Percentiles rank a stretch among this genome's conserved stretches.
Conservation (phyloP, 2,329 filamentous ascomycete genomes). For the Botrytis byssoidea region DNA sequence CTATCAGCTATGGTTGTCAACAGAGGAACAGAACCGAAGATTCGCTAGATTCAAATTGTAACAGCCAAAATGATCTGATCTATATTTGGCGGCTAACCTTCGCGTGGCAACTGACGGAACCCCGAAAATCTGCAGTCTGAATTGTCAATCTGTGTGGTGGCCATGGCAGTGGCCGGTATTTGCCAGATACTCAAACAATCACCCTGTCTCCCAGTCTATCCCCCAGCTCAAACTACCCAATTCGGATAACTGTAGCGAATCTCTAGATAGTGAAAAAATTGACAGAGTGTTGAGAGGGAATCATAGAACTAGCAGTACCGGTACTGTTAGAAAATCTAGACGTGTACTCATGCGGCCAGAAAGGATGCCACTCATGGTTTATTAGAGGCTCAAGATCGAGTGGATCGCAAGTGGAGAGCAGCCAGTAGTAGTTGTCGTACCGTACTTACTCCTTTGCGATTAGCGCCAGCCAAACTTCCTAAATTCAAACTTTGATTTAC, state of each 20-base stretch:
- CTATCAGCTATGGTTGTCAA: background rate
- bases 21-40: too few relatives aligned
- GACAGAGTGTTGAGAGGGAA: background rate
- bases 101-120: background rate
- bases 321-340: background rate
- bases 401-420: background rate
- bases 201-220: background rate
- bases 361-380: background rate
- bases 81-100: background rate
- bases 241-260: background rate
- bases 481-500: background rate
- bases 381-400: background rate
- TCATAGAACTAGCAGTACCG: background rate
- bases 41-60: background rate
- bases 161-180: background rate
- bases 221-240: background rate
- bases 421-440: background rate
- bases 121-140: background rate
- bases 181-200: background rate
- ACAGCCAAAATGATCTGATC: background rate
- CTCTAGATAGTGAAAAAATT: background rate
- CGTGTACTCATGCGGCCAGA: background rate
- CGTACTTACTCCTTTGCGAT: constrained; percentile 2
- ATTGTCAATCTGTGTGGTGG: background rate
- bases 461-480: background rate